Evolutionary conservation across 345 rosid genomes (phyloP).

Genomic region (Isatis tinctoria): DNA sequence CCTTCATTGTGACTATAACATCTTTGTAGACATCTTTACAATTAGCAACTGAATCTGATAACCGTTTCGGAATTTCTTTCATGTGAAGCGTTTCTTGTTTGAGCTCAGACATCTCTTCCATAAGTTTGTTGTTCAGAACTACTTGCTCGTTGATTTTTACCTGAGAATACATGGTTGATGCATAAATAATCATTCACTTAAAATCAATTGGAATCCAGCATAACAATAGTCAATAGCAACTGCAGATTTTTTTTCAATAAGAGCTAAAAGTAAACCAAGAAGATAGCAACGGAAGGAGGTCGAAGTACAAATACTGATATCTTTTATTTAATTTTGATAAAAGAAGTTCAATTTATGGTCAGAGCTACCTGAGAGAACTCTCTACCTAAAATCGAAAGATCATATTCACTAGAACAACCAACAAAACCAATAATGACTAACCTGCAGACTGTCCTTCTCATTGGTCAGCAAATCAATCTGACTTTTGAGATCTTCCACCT

Average conservation of each 20-base stretch:
- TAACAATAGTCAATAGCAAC: too few species aligned
- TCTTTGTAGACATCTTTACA: slow-evolving; percentile 54
- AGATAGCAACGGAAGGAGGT: not conserved
- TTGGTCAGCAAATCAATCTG: slow-evolving; percentile 47
- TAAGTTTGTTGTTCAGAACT: slow-evolving; percentile 43
- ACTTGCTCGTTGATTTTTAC: slow-evolving; percentile 54
- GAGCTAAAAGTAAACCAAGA: not conserved
- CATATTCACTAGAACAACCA: not conserved
- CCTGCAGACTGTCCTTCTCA: slow-evolving; percentile 72
- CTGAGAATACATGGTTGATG: slow-evolving; percentile 38
- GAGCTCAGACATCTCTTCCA: slow-evolving; percentile 59
- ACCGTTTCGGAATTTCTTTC: slow-evolving; percentile 49
- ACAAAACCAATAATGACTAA: slow-evolving; percentile 30
- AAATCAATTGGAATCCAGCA: not conserved
- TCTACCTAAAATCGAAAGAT: not conserved
- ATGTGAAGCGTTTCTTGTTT: slow-evolving; percentile 42
- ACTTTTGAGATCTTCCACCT: slow-evolving; percentile 56
- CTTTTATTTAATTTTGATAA: not conserved
- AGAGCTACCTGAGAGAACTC: not conserved
- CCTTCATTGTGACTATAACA: slow-evolving; percentile 53
- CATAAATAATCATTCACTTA: not conserved
- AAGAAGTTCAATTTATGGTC: not conserved
- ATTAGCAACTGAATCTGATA: slow-evolving; percentile 43
- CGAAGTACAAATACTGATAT: not conserved
- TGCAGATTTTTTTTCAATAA: not conserved